Conservation (phyloP, 495 filamentous ascomycete species). For the Neurospora sp. region DNA sequence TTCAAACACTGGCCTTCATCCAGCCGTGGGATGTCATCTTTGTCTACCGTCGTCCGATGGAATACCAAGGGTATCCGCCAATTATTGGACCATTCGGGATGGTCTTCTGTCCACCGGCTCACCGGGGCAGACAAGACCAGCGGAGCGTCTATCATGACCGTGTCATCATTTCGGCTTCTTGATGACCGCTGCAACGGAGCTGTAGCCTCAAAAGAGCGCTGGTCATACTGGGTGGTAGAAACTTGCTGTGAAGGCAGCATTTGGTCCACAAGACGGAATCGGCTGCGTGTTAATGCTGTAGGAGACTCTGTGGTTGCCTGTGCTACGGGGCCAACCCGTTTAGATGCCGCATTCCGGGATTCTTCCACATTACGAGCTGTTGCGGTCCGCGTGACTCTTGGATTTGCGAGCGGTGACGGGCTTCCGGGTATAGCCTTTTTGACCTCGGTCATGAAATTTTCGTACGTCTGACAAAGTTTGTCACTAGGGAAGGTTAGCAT, state of each 20-base stretch:
- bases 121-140: background rate
- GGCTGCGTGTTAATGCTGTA: background rate
- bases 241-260: constrained; percentile 6
- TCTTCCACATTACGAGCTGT: background rate
- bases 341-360: background rate
- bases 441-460: background rate
- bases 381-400: background rate
- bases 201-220: background rate
- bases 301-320: background rate
- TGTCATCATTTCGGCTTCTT: background rate
- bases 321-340: background rate
- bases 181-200: background rate
- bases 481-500: background rate
- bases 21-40: constrained; percentile 67
- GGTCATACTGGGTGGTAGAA: background rate
- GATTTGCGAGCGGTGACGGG: background rate
- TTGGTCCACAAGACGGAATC: constrained; percentile 1
- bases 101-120: constrained; percentile 30
- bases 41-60: constrained; percentile 61
- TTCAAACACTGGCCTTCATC: constrained; percentile 84
- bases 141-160: background rate
- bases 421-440: background rate
- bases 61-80: constrained; percentile 57
- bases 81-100: constrained; percentile 30
- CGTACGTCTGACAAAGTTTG: background rate